Evolutionary conservation across 164 flowering plant genomes (phyloP).

Genomic region (Vitis vinifera): ASM3070453v1 NC_081805.1:7653501-7654000

Average conservation of each 20-base stretch:
- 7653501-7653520: not conserved
- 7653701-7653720: too few species aligned
- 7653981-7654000: slow-evolving; percentile 98
- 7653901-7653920: not conserved
- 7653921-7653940: slow-evolving; percentile 73
- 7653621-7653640: too few species aligned
- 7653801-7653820: slow-evolving; percentile 92
- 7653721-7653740: not conserved
- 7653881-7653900: not conserved
- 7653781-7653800: slow-evolving; percentile 94
- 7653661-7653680: not conserved
- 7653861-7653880: not conserved
- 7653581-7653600: not conserved
- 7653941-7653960: slow-evolving; percentile 98
- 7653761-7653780: slow-evolving; percentile 92
- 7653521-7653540: not conserved
- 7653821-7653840: slow-evolving; percentile 73
- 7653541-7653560: not conserved
- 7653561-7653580: not conserved
- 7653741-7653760: slow-evolving; percentile 97
- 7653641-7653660: not conserved
- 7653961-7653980: slow-evolving; percentile 95
- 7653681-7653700: not conserved
- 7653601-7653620: too few species aligned
- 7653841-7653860: slow-evolving; percentile 75